Conservation (phyloP, 139 green algal genomes). For the Closterium sp. region DNA sequence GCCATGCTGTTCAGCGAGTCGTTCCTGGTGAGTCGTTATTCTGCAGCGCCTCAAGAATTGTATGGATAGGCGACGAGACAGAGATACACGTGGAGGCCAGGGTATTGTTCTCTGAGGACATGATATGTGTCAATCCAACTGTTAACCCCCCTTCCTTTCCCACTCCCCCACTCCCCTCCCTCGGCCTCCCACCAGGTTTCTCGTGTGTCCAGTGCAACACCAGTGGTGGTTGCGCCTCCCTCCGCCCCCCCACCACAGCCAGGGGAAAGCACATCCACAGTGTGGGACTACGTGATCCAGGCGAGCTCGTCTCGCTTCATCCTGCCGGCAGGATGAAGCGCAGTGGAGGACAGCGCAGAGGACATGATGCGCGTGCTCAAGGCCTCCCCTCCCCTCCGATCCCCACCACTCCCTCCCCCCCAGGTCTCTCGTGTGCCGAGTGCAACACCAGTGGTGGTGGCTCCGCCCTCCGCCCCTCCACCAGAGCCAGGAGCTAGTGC, state of each 20-base stretch:
- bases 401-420: neutral
- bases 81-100: neutral
- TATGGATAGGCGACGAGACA: neutral
- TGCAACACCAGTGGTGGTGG: neutral
- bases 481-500: neutral
- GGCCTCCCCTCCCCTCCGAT: neutral
- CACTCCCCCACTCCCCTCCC: neutral
- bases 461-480: neutral
- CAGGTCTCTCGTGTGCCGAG: neutral
- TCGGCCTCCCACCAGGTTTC: neutral
- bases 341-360: slow-evolving; percentile 30
- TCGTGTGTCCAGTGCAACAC: neutral
- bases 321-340: slow-evolving; percentile 34
- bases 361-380: slow-evolving; percentile 32
- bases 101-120: slow-evolving; percentile 31
- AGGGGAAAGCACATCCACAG: neutral
- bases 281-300: slow-evolving; percentile 39
- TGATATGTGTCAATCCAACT: too few species aligned
- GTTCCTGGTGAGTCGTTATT: slow-evolving; percentile 2
- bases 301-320: neutral
- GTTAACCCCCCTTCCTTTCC: neutral
- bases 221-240: neutral
- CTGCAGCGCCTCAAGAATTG: too few species aligned
- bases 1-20: slow-evolving; percentile 14
- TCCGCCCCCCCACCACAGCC: neutral